Base-by-base conservation (phyloP, 108 stramenopile genomes). In the Fragilaria crotonensis region DNA sequence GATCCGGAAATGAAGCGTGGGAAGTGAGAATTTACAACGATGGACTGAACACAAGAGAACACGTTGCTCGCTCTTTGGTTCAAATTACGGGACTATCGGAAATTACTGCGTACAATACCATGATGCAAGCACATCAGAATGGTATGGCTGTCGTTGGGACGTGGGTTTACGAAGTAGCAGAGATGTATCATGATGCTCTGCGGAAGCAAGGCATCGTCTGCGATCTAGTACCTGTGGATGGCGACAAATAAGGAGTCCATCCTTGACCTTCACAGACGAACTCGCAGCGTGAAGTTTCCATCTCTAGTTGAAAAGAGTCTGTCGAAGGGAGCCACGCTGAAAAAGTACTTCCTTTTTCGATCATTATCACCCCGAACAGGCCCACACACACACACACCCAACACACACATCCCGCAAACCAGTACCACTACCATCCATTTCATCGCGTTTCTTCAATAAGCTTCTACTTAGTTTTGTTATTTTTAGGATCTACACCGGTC, bases 11-110 rank as follows among this genome's bases (percentile, higher is more conserved):
- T 53, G 62, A 74, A 47, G 57, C 62, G 5, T 91, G 81, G 84
- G 79, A 85, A 67, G 82, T 91, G 19, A 76, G 85, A 29, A 83
- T 91, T 48, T 87, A 84, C 75, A 91, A 91, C 71, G 90, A 91
- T 48, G 79, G 80, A 14, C 54, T 83, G 50, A 91, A 91, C 57
- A 91, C 85, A 30, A 53, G 85, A 48, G 90, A 91, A 62, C 78
- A 81, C 47, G 89, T 91, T 2, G 85, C 89, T 9, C 78, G 81
- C 22, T 76, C 81, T 9, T 74, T 91, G 21, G 81, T 85, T n/a
- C 81, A 85, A 59, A 71, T 87, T 7, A 80, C 80, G 0, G 90
- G 90, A 0, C 64, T 85, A 31, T 71, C 70, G 0, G 90, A 91
- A 49, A 63, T 79, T 45, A 50, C 57, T 18, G 85, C 90, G 7